Base-by-base conservation (phyloP, 129 eudicot genomes). In the Apium graveolens region DNA sequence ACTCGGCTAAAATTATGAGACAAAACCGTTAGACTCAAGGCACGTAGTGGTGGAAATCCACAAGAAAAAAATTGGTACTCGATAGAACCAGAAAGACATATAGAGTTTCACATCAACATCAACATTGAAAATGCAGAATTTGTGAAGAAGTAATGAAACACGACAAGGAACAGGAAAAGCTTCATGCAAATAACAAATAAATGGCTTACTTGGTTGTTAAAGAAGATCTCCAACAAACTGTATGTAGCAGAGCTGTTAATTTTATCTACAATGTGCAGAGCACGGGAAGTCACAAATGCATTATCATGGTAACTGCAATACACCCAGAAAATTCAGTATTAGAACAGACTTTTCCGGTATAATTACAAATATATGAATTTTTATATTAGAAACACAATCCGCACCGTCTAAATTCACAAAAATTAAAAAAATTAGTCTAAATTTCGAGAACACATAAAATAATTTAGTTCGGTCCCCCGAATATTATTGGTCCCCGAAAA, bases 221-320 rank as follows among this genome's bases (percentile, higher is more conserved):
- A 94, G 86, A 94, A 94, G 3, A 86, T 75, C 21, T 90, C 93
- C 85, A 91, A 73, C 78, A 94, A 78, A 39, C 48, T 79, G 62
- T 86, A 94, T 5, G 97, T 95, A 42, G 88, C 86, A 13, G 97
- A 95, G 80, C 83, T 53, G 74, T 91, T 91, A 68, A 88, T 48
- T 60, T 80, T 83, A 35, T 95, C 82, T 63, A 85, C 88, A 21
- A 95, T 86, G 71, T 95, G 98, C 90, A 95, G 74, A 9, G 94
- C 98, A 3, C 97, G 92, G 18, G 98, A 95, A 68, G 92, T 85
- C 21, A 84, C 77, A 76, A 82, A 95, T 45, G 98, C 88, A 81
- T 95, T 91, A 82, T 95, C 98, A 78, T 95, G 98, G 85, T 95
- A 95, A 29, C 98, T 95, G 96, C 78, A 13, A 13, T 57, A 48